Base-by-base conservation (phyloP, 176 grass and related monocot genomes). In the Eremochloa ophiuroides region DNA sequence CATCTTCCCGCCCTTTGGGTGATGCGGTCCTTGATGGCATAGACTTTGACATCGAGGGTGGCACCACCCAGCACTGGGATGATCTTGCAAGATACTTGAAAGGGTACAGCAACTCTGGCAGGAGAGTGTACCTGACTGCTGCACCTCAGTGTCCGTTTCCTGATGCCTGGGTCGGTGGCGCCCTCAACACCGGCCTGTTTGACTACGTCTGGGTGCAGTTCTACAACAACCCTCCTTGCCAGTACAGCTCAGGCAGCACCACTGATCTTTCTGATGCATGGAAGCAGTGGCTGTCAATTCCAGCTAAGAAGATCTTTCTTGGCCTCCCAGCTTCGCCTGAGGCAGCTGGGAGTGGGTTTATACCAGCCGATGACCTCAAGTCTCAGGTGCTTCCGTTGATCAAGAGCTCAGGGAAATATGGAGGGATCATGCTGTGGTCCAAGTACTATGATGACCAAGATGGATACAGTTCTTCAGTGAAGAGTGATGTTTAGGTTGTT, bases 351-450 rank as follows among this genome's bases (percentile, higher is more conserved):
- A 89, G 91, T 3, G 84, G 84, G 3, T 93, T 89, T 69, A 79
- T 93, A 67, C 91, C 87, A n/a, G 34, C 84, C 10, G 74, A 62
- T 25, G 87, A 87, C 55, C 87, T 93, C 3, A 89, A 71, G 56
- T 89, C 84, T 0, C 12, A 81, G 26, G 87, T 93, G 17, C 91
- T 93, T 23, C 87, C 91, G 0, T 30, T 70, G 41, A 82, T 93
- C 29, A 89, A 89, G 84, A 15, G 41, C 5, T 74, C 87, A 0
- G 60, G 46, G 10, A 93, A 93, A 44, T 89, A 93, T 13, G 91
- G 91, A 66, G 91, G 91, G 48, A 89, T 89, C 30, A 93, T 93
- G 91, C 43, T 93, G 10, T 93, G 84, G 91, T 89, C 91, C 15
- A 89, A 85, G 61, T 93, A 93, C 76, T 89, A 93, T 7, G 87